Percentiles rank a stretch among this genome's conserved stretches.
phyloP scores from a whole-genome alignment of 2,329 filamentous ascomycete species.

The Paecilomyces formosus region DNA sequence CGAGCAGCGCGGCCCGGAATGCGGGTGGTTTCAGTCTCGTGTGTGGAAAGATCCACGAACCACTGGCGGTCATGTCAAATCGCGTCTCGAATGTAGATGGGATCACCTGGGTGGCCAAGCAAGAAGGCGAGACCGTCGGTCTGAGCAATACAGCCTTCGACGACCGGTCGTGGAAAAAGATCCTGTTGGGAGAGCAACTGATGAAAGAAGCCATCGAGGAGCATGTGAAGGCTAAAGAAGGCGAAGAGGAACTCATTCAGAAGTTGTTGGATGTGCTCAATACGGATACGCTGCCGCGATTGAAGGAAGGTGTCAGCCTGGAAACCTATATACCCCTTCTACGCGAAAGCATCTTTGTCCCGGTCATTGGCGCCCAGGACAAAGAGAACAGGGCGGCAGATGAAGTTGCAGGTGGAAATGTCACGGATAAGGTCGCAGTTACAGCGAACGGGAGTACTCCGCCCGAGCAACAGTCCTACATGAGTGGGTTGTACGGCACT shows the following conservation, averaged over 20 bases:
- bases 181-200: slow-evolving; percentile 49
- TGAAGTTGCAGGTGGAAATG: slow-evolving; percentile 24
- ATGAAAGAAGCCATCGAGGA: slow-evolving; percentile 43
- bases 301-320: slow-evolving; percentile 42
- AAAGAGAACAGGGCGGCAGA: slow-evolving; percentile 27
- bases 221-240: slow-evolving; percentile 35
- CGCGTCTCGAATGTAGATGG: slow-evolving; percentile 46
- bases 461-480: slow-evolving; percentile 22
- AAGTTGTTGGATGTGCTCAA: slow-evolving; percentile 47
- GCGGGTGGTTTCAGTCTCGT: slow-evolving; percentile 58
- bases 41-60: slow-evolving; percentile 49
- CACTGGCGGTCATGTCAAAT: slow-evolving; percentile 56
- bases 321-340: slow-evolving; percentile 51
- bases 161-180: slow-evolving; percentile 56
- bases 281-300: slow-evolving; percentile 48
- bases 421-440: slow-evolving; percentile 15
- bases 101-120: slow-evolving; percentile 44
- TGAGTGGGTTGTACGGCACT: slow-evolving; percentile 53
- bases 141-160: slow-evolving; percentile 56
- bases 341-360: slow-evolving; percentile 55
- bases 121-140: slow-evolving; percentile 47
- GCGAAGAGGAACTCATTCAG: slow-evolving; percentile 44
- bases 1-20: slow-evolving; percentile 46
- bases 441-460: slow-evolving; percentile 5
- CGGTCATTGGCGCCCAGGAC: slow-evolving; percentile 44